These are phyloP conservation scores for Cercophora newfieldiana DNA, from an alignment of 495 filamentous ascomycete genomes.

Conservation along the genomic window DNA sequence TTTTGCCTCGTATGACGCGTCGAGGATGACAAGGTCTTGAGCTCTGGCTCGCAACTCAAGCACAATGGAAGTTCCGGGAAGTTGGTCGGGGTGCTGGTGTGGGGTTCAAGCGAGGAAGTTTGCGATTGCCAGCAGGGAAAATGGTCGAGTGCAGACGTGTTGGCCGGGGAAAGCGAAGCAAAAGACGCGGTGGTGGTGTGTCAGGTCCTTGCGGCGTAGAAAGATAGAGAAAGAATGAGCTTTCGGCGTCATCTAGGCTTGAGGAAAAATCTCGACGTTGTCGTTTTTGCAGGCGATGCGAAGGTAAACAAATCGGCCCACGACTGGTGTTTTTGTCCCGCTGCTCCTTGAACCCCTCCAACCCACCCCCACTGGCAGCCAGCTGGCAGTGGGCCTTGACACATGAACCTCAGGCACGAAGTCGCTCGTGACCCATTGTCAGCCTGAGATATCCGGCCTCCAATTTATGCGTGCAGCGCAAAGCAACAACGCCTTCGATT, in stretches of 20 bases:
- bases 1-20: neutral
- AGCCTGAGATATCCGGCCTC: neutral
- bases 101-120: neutral
- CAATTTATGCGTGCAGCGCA: neutral
- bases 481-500: neutral
- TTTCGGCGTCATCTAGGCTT: neutral
- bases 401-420: neutral
- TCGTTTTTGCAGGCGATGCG: constrained; percentile 15
- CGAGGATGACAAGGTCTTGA: neutral
- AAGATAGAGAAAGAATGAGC: neutral
- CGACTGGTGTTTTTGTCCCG: constrained; percentile 7
- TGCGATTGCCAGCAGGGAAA: neutral
- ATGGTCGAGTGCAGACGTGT: neutral
- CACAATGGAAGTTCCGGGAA: neutral
- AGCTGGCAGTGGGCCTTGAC: neutral
- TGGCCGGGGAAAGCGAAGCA: neutral
- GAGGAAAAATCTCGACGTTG: constrained; percentile 6
- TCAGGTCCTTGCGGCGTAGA: neutral
- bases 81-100: neutral
- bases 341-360: constrained; percentile 18
- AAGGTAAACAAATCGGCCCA: constrained; percentile 28
- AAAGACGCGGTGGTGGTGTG: neutral
- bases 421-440: neutral
- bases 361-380: constrained; percentile 9
- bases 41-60: neutral